A percentile compares a stretch with the other conserved stretches of the same genome.
Conservation (phyloP, 169 alveolate species). For the Cyclospora cayetanensis region DNA sequence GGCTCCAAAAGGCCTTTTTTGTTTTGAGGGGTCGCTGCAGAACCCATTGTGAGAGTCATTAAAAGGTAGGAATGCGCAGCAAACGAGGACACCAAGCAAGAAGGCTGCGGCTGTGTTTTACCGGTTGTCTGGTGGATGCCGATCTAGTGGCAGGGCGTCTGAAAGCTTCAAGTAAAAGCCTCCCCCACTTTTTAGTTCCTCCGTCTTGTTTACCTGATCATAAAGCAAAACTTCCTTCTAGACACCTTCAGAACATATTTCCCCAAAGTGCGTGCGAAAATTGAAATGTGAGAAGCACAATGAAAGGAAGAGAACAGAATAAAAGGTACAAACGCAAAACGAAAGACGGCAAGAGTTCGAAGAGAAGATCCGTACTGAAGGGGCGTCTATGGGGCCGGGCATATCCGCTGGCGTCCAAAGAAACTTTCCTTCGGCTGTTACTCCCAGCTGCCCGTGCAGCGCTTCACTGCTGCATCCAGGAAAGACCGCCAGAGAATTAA, state of each 20-base stretch:
- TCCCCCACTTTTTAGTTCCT: slow-evolving; percentile 77
- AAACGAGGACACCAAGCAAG: too few species aligned
- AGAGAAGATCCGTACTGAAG: background rate
- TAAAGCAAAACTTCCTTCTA: background rate
- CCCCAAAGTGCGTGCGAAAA: too few species aligned
- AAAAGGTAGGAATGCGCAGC: too few species aligned
- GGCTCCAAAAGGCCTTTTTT: too few species aligned
- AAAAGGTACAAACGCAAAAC: background rate
- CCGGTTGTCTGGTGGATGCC: slow-evolving; percentile 75
- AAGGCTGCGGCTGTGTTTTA: too few species aligned
- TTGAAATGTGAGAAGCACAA: background rate
- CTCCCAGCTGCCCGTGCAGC: slow-evolving; percentile 62
- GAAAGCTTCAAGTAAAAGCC: slow-evolving; percentile 74
- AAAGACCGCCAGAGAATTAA: slow-evolving; percentile 39
- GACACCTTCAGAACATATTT: too few species aligned
- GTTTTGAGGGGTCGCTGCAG: too few species aligned
- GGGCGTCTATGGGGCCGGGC: slow-evolving; percentile 39
- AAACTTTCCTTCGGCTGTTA: background rate
- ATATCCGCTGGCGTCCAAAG: slow-evolving; percentile 5
- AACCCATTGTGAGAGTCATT: too few species aligned
- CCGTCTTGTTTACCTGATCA: slow-evolving; percentile 55
- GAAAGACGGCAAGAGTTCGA: background rate
- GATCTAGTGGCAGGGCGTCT: slow-evolving; percentile 76
- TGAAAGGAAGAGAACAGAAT: slow-evolving; percentile 48
- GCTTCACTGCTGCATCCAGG: background rate